Evolutionary conservation across 2,329 filamentous ascomycete genomes (phyloP).

Genomic region (Aspergillus alliaceus): DNA sequence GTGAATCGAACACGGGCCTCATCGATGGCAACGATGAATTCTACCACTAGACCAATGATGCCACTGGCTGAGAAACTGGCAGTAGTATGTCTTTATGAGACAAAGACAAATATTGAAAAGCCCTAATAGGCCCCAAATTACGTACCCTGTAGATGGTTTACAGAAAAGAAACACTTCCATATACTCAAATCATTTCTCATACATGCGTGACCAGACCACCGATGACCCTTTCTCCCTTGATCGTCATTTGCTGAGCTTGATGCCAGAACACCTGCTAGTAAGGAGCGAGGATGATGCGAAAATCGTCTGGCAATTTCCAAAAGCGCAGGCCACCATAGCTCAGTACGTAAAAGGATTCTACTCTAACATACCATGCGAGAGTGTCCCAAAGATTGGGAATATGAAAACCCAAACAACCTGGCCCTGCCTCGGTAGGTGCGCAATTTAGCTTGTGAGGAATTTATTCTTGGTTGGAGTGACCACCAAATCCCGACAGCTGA

Average conservation of each 20-base stretch:
- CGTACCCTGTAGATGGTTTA: no score
- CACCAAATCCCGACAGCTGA: background rate
- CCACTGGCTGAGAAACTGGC: conserved; percentile 1
- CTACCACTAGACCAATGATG: conserved; percentile 49
- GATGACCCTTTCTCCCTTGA: background rate
- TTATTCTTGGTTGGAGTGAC: background rate
- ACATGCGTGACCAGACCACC: background rate
- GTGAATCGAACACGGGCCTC: conserved; percentile 50
- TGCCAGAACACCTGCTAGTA: background rate
- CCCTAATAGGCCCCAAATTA: no score
- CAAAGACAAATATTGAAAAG: no score
- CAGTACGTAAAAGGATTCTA: background rate
- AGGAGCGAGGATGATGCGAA: no score
- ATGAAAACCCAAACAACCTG: background rate
- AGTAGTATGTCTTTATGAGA: no score
- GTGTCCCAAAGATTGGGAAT: background rate
- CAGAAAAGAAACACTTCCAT: no score
- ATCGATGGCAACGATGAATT: conserved; percentile 49
- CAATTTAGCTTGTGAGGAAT: background rate
- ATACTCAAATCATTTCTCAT: no score
- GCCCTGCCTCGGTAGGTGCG: background rate
- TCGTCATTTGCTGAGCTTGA: background rate
- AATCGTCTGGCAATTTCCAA: no score
- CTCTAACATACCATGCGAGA: background rate
- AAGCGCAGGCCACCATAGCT: no score